Conservation (phyloP, 441 rosid species). For the Sinapis alba region DNA sequence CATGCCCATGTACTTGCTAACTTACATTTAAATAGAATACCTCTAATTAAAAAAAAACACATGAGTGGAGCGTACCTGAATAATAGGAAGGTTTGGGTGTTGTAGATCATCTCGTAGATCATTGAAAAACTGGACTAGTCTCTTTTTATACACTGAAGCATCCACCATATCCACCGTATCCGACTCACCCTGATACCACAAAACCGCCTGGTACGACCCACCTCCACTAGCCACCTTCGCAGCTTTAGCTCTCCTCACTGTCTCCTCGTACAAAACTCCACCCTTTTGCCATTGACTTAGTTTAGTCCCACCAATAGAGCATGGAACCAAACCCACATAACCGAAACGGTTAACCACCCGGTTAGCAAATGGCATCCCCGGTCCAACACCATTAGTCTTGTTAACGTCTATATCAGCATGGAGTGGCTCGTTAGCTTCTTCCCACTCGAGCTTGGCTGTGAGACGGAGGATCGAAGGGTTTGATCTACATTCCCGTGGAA, state of each 20-base stretch:
- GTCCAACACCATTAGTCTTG: slow-evolving; percentile 78
- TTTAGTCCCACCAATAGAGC: slow-evolving; percentile 80
- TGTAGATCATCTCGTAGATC: slow-evolving; percentile 66
- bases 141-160: slow-evolving; percentile 53
- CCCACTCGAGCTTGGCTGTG: slow-evolving; percentile 59
- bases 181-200: slow-evolving; percentile 93
- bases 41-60: neutral
- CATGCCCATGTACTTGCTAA: neutral
- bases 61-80: slow-evolving; percentile 51
- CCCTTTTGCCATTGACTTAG: slow-evolving; percentile 79
- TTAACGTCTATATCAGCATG: slow-evolving; percentile 69
- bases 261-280: slow-evolving; percentile 52
- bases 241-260: slow-evolving; percentile 55
- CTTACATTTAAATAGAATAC: neutral
- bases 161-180: slow-evolving; percentile 57
- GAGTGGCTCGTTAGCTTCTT: slow-evolving; percentile 72
- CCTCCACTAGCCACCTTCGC: slow-evolving; percentile 40
- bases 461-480: slow-evolving; percentile 69
- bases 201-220: slow-evolving; percentile 54
- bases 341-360: slow-evolving; percentile 53
- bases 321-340: slow-evolving; percentile 71
- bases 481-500: slow-evolving; percentile 68
- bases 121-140: slow-evolving; percentile 53
- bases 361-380: slow-evolving; percentile 87
- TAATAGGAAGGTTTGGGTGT: slow-evolving; percentile 61